These are phyloP conservation scores for Plasmopara muralis DNA, from an alignment of 352 stramenopile species.

Conservation along the genomic window DNA sequence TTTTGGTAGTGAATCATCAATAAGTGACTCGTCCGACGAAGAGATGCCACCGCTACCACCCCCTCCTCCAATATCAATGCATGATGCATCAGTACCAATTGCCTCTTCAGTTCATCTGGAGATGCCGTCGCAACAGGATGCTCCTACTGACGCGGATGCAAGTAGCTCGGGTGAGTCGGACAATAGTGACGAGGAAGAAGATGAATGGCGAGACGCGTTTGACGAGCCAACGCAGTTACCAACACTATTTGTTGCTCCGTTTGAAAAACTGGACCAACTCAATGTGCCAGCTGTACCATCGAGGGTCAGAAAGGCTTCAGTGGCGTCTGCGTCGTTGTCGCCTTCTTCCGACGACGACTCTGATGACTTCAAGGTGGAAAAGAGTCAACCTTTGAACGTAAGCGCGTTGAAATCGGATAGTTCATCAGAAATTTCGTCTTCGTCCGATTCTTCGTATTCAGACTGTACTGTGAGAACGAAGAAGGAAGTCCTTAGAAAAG, in stretches of 20 bases:
- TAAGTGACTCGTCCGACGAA: slow-evolving; percentile 36
- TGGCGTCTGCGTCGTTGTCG: slow-evolving; percentile 16
- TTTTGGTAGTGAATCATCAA: slow-evolving; percentile 68
- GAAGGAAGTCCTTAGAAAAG: slow-evolving; percentile 17
- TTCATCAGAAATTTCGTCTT: slow-evolving; percentile 26
- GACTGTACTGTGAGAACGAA: slow-evolving; percentile 14
- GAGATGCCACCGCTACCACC: slow-evolving; percentile 48
- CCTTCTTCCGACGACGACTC: slow-evolving; percentile 27
- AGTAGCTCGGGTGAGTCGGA: slow-evolving; percentile 46
- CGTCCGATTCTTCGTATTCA: slow-evolving; percentile 20
- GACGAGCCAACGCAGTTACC: slow-evolving; percentile 15
- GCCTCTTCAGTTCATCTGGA: slow-evolving; percentile 10
- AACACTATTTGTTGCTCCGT: slow-evolving; percentile 11
- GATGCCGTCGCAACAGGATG: slow-evolving; percentile 25
- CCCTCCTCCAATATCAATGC: slow-evolving; percentile 25
- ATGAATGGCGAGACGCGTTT: slow-evolving; percentile 1
- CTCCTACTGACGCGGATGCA: slow-evolving; percentile 38
- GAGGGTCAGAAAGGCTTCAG: slow-evolving; percentile 7
- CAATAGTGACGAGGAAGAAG: slow-evolving; percentile 17
- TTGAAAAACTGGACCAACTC: slow-evolving; percentile 4
- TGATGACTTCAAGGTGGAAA: slow-evolving; percentile 20
- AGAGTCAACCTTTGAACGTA: slow-evolving; percentile 10
- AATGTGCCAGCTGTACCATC: neutral
- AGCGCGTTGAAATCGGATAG: slow-evolving; percentile 14
- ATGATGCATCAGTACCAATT: slow-evolving; percentile 10